Base-by-base conservation (phyloP, 1,284 basidiomycete genomes). In the Ceratorhiza oryzae-sativae region DNA sequence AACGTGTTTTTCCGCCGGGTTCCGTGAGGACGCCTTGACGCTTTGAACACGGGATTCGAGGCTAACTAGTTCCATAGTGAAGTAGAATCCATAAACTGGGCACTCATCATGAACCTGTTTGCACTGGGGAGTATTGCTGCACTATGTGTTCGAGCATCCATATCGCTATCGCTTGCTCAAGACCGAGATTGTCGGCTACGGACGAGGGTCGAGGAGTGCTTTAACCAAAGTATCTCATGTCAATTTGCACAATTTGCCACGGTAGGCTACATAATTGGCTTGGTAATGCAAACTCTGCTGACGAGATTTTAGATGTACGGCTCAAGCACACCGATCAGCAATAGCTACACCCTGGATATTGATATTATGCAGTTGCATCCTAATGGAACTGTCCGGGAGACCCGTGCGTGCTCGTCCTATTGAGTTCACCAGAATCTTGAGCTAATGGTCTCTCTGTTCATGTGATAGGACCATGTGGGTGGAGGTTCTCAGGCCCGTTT, bases 1-100 rank as follows among this genome's bases (percentile, higher is more conserved):
- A 61, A 61, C n/a, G 25, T 41, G 18, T 61, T 61, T n/a, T 61
- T 61, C 25, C 15, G 59, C 20, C 36, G 59, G 20, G 59, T 61
- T 10, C 39, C 36, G 59, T 61, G 30, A 61, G 41, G n/a, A 13
- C 30, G 2, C 20, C 15, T 27, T 18, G 20, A 23, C 6, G 20
- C 18, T 20, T 41, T 4, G 36, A 23, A 34, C 36, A 23, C 30
- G 23, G 51, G 10, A 8, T 15, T 20, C 13, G n/a, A 18, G 2
- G 25, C 25, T 46, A 41, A 48, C 10, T 13, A 34, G 34, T 8
- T 39, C 13, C 13, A 32, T 58, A 61, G 59, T 1, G 59, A 25
- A 15, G 59, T 61, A 3, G 59, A 61, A 23, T 46, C 41, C 23
- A 27, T 61, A 34, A 45, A 39, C 1, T 61, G 39, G 39, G 59